phyloP scores from a whole-genome alignment of 257 asterid genomes.

The Solanum bulbocastanum region DNA sequence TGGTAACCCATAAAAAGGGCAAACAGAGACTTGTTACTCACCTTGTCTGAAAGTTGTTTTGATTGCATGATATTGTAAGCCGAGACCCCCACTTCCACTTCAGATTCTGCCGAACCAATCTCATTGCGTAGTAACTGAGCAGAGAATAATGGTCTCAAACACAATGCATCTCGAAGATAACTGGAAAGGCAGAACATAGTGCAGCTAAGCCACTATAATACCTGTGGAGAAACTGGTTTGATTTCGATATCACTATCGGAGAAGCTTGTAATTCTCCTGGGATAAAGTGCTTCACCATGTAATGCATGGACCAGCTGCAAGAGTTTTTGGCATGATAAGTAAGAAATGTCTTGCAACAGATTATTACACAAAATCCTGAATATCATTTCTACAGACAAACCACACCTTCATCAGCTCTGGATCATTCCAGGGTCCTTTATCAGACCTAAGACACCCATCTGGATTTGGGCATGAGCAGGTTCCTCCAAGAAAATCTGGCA shows the following conservation, averaged over 20 bases:
- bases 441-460: slow-evolving; percentile 89
- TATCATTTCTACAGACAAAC: not conserved
- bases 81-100: slow-evolving; percentile 21
- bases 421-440: slow-evolving; percentile 92
- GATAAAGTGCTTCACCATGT: slow-evolving; percentile 38
- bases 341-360: not conserved
- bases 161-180: not conserved
- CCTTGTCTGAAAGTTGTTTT: slow-evolving; percentile 15
- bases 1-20: not conserved
- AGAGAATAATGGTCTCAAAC: slow-evolving; percentile 8
- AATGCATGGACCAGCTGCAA: slow-evolving; percentile 73
- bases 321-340: not conserved
- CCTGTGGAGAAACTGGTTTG: slow-evolving; percentile 40
- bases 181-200: not conserved
- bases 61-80: slow-evolving; percentile 19
- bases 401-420: slow-evolving; percentile 77
- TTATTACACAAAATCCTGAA: not conserved
- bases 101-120: slow-evolving; percentile 18
- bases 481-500: slow-evolving; percentile 98
- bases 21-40: slow-evolving; percentile 10
- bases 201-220: slow-evolving; percentile 12
- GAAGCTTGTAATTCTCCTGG: slow-evolving; percentile 31
- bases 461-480: slow-evolving; percentile 70
- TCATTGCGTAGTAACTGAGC: slow-evolving; percentile 24
- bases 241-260: slow-evolving; percentile 50